Evolutionary conservation across 2,329 filamentous ascomycete genomes (phyloP).

Genomic region (Ophiosphaerella herpotricha): DNA sequence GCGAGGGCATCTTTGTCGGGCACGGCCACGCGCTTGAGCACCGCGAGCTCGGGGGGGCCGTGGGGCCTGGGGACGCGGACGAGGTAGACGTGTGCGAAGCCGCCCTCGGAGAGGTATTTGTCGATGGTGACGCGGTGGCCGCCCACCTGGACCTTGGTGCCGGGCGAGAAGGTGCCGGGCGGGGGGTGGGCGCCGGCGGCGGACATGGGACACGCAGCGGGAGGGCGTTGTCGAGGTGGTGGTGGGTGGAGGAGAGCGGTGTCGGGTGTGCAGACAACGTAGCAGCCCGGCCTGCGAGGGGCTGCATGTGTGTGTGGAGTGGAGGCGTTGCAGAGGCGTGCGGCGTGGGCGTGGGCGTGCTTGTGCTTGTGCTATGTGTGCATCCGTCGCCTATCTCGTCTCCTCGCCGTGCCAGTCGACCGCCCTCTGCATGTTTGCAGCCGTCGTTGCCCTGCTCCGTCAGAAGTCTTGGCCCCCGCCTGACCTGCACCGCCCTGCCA

Average conservation of each 20-base stretch:
- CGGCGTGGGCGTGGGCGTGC: too few relatives aligned
- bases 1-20: constrained; percentile 93
- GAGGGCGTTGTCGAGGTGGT: neutral
- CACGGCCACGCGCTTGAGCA: constrained; percentile 93
- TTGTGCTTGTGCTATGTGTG: too few relatives aligned
- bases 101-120: constrained; percentile 96
- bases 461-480: too few relatives aligned
- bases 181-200: constrained; percentile 45
- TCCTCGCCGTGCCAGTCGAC: too few relatives aligned
- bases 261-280: neutral
- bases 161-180: constrained; percentile 82
- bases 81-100: constrained; percentile 97
- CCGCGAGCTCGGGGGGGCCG: constrained; percentile 77
- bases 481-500: too few relatives aligned
- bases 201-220: constrained; percentile 6
- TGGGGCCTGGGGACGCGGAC: constrained; percentile 77
- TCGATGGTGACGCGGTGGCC: constrained; percentile 91
- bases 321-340: too few relatives aligned
- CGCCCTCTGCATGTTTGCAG: too few relatives aligned
- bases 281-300: too few relatives aligned
- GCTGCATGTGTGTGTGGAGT: too few relatives aligned
- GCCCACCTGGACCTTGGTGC: constrained; percentile 96
- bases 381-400: too few relatives aligned
- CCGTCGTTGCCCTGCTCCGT: too few relatives aligned
- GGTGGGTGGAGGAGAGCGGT: constrained; percentile 45